Evolutionary conservation across 305 asterid species (phyloP), one percentile per base, ranked within the genome.

Genomic region (Fraxinus velutina): DNA sequence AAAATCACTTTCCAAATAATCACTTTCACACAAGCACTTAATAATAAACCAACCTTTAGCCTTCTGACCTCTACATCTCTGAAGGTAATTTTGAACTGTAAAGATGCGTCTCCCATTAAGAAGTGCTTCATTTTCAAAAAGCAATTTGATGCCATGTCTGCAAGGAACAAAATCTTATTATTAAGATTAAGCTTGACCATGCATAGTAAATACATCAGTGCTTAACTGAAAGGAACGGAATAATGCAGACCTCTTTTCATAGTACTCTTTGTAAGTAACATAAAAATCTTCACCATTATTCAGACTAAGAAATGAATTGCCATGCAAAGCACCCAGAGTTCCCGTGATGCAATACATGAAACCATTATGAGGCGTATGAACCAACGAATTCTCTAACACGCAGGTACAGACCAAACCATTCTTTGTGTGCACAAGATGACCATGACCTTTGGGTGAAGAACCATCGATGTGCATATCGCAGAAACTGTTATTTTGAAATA

Each of bases 331-430:
- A 47, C 89, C 83, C 84, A 94, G 50, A 64, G 77, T 73, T 33
- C 93, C 94, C 4, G 81, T 52, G 13, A 88, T 70, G 83, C 92
- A 89, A 85, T 95, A 92, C 60, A 91, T 10, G 29, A 9, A 13
- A 47, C 84, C 89, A 64, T 89, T 95, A 79, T 95, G 97, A 64
- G 98, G 95, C 0, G 99, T 95, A 30, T 81, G 9, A 2, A 92
- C 93, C 52, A 95, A 82, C 10, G 96, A 89, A 74, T 91, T 92
- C 82, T 92, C 88, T 80, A 95, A 37, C 88, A 85, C 1, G 80
- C 95, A 92, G 71, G 82, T 44, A 78, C 97, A 93, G 22, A 94
- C 89, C 83, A 82, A 32, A 39, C 93, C 92, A 47, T 79, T 81
- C 79, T 80, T 85, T 1, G 96, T 92, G 76, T 78, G 90, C 86